Percentiles rank a stretch among this genome's conserved stretches.
Conservation (phyloP, 2,329 filamentous ascomycete genomes). For the Helminthosporium solani region DNA sequence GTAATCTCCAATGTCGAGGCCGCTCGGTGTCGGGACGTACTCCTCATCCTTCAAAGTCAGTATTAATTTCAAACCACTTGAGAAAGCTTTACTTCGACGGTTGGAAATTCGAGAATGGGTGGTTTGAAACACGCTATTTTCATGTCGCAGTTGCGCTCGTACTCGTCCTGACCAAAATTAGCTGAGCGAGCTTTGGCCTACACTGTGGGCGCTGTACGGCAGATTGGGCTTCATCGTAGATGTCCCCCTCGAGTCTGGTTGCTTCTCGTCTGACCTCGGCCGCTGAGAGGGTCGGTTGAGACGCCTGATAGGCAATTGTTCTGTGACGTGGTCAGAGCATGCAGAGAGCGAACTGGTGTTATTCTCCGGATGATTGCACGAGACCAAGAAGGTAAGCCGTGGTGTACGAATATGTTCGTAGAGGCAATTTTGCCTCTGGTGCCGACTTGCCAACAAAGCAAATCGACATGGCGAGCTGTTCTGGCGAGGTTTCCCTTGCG, state of each 20-base stretch:
- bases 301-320: conserved; percentile 50
- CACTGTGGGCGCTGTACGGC: conserved; percentile 48
- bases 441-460: background rate
- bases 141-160: conserved; percentile 30
- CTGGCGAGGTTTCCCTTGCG: conserved; percentile 20
- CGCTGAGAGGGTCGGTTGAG: conserved; percentile 47
- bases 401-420: conserved; percentile 1
- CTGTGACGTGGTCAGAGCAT: conserved; percentile 39
- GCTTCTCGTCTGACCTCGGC: conserved; percentile 58
- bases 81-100: conserved; percentile 18
- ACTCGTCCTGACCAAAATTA: conserved; percentile 37
- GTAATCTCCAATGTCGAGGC: conserved; percentile 56
- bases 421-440: background rate
- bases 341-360: no score
- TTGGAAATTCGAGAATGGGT: conserved; percentile 26
- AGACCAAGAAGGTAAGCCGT: background rate
- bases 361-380: no score
- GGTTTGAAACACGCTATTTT: conserved; percentile 20
- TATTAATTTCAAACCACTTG: background rate
- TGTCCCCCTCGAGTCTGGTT: conserved; percentile 65
- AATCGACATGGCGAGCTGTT: conserved; percentile 7
- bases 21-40: conserved; percentile 36
- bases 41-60: conserved; percentile 26
- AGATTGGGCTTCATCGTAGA: conserved; percentile 60
- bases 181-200: background rate